Conservation (phyloP, 2,329 filamentous ascomycete species). For the Alternaria ethzedia region DNA sequence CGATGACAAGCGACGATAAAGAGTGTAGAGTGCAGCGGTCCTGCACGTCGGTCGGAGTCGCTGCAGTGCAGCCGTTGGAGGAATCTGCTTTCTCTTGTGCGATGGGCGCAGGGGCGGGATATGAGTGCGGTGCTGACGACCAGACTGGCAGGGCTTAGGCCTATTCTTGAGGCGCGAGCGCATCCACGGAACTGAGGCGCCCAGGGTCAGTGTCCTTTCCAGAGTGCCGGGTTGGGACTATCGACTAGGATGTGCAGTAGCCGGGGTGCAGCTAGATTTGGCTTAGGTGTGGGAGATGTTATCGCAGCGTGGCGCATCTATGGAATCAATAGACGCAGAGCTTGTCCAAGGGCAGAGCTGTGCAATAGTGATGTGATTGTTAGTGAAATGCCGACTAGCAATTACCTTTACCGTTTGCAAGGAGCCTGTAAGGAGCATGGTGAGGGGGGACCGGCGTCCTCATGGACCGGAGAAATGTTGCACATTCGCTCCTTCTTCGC, state of each 20-base stretch:
- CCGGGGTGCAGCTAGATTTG: slow-evolving; percentile 8
- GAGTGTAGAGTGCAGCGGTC: slow-evolving; percentile 20
- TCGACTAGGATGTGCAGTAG: slow-evolving; percentile 5
- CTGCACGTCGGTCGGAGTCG: slow-evolving; percentile 28
- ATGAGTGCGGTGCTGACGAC: slow-evolving; percentile 14
- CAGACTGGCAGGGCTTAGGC: slow-evolving; percentile 12
- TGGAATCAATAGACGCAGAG: not conserved
- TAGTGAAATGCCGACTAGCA: not conserved
- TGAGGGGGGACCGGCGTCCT: not conserved
- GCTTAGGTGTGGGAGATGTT: slow-evolving; percentile 11
- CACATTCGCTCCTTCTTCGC: slow-evolving; percentile 1
- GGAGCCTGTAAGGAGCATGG: not conserved
- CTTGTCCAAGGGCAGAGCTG: not conserved
- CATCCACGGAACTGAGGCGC: slow-evolving; percentile 11
- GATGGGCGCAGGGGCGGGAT: slow-evolving; percentile 6
- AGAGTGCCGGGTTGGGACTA: slow-evolving; percentile 11
- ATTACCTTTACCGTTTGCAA: not conserved
- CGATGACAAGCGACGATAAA: slow-evolving; percentile 6
- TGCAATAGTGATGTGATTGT: not conserved
- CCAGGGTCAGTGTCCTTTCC: slow-evolving; percentile 11
- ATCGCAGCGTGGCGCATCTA: slow-evolving; percentile 12
- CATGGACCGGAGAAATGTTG: not conserved
- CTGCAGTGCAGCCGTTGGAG: slow-evolving; percentile 15
- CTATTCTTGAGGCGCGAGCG: slow-evolving; percentile 19
- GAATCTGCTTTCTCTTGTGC: slow-evolving; percentile 5